Evolutionary conservation across 2,329 filamentous ascomycete species (phyloP), one percentile per base, ranked within the genome.

Genomic region (Diaporthe australafricana): DNA sequence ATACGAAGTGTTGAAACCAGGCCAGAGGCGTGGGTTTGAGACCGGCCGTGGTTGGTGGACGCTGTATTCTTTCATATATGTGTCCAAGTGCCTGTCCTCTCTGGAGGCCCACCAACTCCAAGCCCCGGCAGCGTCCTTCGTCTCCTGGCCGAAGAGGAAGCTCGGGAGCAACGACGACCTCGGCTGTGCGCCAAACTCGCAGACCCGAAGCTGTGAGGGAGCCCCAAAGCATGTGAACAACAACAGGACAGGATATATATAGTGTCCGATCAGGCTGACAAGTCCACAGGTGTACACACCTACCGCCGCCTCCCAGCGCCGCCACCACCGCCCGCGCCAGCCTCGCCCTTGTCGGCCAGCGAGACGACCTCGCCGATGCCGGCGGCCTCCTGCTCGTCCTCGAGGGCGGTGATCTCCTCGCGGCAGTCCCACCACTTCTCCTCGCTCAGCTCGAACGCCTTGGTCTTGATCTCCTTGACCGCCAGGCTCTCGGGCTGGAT

Each of bases 351-450:
- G 77, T 97, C 94, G 63, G 92, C 91, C 78, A 98, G 85, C 79
- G 92, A 96, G 69, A 98, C 94, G 53, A 98, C 94, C 84, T 98
- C 96, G 20, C 95, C 94, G 81, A 98, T 98, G 12, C 96, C 95
- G 42, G 95, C 94, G 62, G 93, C 95, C 82, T 98, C 96, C 84
- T 98, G 95, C 84, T 98, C 96, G 82, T 98, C 96, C 83, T 99
- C 96, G 78, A 98, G 83, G 8, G 91, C 93, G 68, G 92, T 93
- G 75, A 99, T 93, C 84, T 98, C 96, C 84, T 99, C 96, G 77
- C 96, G 89, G 80, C 93, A 95, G 86, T 98, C 96, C 96, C 96
- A 99, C 96, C 96, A 99, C 81, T 97, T 98, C 84, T 95, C 93
- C 82, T 99, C 96, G 50, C 95, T 95, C 75, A 94, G 88, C 79